phyloP scores from a whole-genome alignment of 2,329 filamentous ascomycete species.

The Epichloe gansuensis region DNA sequence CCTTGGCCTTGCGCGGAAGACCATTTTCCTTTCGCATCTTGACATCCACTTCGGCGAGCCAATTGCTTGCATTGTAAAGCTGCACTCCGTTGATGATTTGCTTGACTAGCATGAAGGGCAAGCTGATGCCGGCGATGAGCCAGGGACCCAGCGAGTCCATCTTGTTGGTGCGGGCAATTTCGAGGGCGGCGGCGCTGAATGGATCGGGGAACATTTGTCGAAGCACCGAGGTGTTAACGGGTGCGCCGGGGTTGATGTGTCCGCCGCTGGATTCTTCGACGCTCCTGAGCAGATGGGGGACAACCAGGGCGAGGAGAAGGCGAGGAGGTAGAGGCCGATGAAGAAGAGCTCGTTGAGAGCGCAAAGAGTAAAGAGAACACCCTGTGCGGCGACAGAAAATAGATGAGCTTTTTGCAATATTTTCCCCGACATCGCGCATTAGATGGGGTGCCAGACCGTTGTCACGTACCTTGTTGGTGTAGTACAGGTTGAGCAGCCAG shows the following conservation, averaged over 20 bases:
- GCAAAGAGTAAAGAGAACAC: constrained; percentile 83
- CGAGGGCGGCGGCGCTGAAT: constrained; percentile 83
- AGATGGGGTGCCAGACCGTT: background rate
- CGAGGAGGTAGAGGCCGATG: constrained; percentile 93
- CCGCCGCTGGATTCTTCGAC: constrained; percentile 41
- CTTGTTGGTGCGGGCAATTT: constrained; percentile 90
- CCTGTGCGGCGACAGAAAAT: constrained; percentile 36
- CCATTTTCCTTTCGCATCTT: constrained; percentile 45
- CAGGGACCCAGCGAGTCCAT: constrained; percentile 55
- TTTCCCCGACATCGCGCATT: constrained; percentile 5
- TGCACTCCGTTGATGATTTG: constrained; percentile 92
- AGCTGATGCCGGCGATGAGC: constrained; percentile 69
- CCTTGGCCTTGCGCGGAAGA: constrained; percentile 34
- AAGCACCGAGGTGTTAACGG: constrained; percentile 57
- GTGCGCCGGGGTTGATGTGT: constrained; percentile 51
- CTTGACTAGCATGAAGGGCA: constrained; percentile 82
- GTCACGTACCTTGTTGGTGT: constrained; percentile 76
- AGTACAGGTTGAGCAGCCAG: constrained; percentile 88
- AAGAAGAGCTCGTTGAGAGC: constrained; percentile 92
- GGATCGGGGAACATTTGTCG: constrained; percentile 74
- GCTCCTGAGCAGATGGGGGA: constrained; percentile 65
- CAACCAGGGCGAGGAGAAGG: constrained; percentile 83
- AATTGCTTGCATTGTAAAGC: constrained; percentile 82
- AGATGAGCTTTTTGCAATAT: constrained; percentile 6
- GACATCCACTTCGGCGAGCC: constrained; percentile 85